Evolutionary conservation across 1,139 yeast species (phyloP), one percentile per base, ranked within the genome.

Genomic region (Kodamaea anthophila): DNA sequence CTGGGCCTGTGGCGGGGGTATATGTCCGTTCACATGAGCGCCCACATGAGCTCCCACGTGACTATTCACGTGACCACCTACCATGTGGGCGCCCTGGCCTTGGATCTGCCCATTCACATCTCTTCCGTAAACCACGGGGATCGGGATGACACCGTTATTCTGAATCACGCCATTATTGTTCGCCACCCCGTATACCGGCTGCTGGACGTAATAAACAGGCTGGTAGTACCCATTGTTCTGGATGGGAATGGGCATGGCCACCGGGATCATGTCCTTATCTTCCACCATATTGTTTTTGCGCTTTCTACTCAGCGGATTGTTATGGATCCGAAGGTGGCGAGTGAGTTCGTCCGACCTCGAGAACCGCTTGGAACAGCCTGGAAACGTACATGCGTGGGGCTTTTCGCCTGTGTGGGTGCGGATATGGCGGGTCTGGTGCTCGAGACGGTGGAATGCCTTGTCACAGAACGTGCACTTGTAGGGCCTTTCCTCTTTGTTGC

Each of bases 401-500:
- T 86, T 84, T 50, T 87, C 96, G 20, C 97, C 97, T 0, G 97
- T 88, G 51, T 88, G 97, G 5, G 96, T 88, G 38, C 96, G 65
- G 31, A 88, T 83, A 51, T 88, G 97, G 46, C 97, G 74, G 11
- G 96, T 87, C 52, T 86, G 95, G 55, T 88, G 97, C 54, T 88
- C 97, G 29, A 87, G 61, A 29, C 97, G 68, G 50, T 86, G 94
- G 53, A 88, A 88, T 1, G 95, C 94, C 60, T 88, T 85, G 33
- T 80, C 82, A 57, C 97, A 88, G 50, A 83, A 72, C 11, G 95
- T 88, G 48, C 97, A 88, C 52, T 85, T 83, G 64, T 84, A 87
- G 4, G 96, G 96, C 42, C 93, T 24, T 34, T 41, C 39, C 35
- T 36, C 52, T 30, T 39, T 44, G 35, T 23, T 40, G 29, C 34